Evolutionary conservation across 2,329 filamentous ascomycete species (phyloP), one percentile per base, ranked within the genome.

Genomic region (Claviceps africana): DNA sequence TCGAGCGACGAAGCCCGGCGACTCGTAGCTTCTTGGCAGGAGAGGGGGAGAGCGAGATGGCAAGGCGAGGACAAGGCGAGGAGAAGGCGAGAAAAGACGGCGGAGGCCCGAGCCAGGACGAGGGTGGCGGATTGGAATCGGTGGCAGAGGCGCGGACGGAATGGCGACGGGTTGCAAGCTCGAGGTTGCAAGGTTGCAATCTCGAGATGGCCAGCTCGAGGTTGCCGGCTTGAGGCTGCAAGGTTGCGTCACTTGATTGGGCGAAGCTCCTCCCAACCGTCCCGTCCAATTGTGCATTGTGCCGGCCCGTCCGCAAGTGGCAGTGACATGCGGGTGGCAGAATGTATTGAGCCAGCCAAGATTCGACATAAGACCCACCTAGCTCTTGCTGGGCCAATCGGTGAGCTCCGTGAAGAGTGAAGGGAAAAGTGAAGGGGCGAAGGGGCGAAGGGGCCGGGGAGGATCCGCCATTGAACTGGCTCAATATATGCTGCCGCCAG

Each of bases 1-100:
- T 54, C 49, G 53, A 56, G 52, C 44, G 37, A 39, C 44, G 4
- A n/a, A 22, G 52, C 52, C 47, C 48, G 48, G 40, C 44, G 22
- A 25, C 21, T 28, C 28, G 39, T 47, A 37, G 44, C 7, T 22
- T n/a, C 37, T 47, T 44, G 6, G n/a, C 35, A 51, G 35, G n/a
- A 31, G 48, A 21, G n/a, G 28, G 28, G 15, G 28, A 39, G 15
- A 46, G 22, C 25, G 19, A 49, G 31, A 47, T 13, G 50, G 51
- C 19, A 11, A 39, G 13, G 48, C 1, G 48, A 51, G n/a, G 50
- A 7, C 6, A 4, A 15, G 8, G 1, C 13, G 42, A 15, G 39
- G 31, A 35, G 15, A 21, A 17, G 15, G n/a, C n/a, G n/a, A n/a
- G n/a, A n/a, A n/a, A n/a, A n/a, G 6, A 28, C 15, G 9, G 19